phyloP scores from a whole-genome alignment of 768 basidiomycete species.

The Trametes meyenii region DNA sequence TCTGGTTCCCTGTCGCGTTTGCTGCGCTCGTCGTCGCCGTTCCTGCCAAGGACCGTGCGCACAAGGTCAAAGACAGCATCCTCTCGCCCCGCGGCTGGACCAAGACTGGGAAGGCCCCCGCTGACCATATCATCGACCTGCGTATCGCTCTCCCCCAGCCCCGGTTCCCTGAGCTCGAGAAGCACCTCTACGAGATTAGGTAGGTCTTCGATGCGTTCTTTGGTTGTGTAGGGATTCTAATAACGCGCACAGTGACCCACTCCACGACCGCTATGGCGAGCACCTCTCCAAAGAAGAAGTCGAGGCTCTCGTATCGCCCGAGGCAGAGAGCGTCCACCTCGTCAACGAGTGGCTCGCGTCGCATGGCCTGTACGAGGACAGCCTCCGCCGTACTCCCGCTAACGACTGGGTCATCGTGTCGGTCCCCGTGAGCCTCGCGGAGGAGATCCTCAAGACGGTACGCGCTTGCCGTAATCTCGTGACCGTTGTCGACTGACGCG shows the following conservation, averaged over 20 bases:
- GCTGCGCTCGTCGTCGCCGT: slow-evolving; percentile 16
- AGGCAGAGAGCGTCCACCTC: slow-evolving; percentile 49
- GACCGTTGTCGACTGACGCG: not conserved
- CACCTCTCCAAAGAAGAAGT: slow-evolving; percentile 67
- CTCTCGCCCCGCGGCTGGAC: slow-evolving; percentile 53
- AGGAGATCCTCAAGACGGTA: slow-evolving; percentile 74
- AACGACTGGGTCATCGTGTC: slow-evolving; percentile 69
- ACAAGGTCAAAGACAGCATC: slow-evolving; percentile 54
- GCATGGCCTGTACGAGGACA: slow-evolving; percentile 53
- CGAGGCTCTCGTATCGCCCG: slow-evolving; percentile 61
- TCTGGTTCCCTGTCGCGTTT: slow-evolving; percentile 16
- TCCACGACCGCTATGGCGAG: slow-evolving; percentile 37
- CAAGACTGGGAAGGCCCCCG: slow-evolving; percentile 44
- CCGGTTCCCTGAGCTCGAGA: slow-evolving; percentile 52
- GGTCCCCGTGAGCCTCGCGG: slow-evolving; percentile 60
- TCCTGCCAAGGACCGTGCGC: slow-evolving; percentile 19
- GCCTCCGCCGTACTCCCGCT: slow-evolving; percentile 59
- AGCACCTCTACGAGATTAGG: slow-evolving; percentile 56
- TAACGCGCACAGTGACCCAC: slow-evolving; percentile 28
- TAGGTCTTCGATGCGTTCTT: not conserved
- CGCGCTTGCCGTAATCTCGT: slow-evolving; percentile 18
- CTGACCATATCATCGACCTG: slow-evolving; percentile 52
- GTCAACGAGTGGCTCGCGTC: slow-evolving; percentile 66
- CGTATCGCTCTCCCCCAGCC: slow-evolving; percentile 60
- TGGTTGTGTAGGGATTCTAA: not conserved